phyloP scores from a whole-genome alignment of 1,284 basidiomycete species.

The Sporisorium scitamineum region DNA sequence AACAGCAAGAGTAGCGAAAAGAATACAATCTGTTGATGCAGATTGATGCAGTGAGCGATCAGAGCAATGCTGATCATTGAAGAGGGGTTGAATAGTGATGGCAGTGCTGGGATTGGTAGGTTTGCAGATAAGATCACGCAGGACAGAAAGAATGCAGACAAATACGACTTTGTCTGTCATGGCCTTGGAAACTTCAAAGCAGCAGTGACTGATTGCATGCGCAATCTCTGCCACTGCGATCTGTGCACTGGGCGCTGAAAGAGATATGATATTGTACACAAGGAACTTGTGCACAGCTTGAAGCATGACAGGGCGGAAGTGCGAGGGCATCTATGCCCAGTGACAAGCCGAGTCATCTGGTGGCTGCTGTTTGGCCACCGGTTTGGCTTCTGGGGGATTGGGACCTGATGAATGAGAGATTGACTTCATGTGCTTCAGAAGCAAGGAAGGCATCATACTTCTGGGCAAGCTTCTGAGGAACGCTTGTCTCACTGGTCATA shows the following conservation, averaged over 20 bases:
- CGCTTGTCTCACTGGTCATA: too few species aligned
- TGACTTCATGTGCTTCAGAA: too few species aligned
- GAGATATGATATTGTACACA: slow-evolving; percentile 79
- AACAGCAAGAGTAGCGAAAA: too few species aligned
- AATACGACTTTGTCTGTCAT: slow-evolving; percentile 87
- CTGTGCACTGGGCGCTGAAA: slow-evolving; percentile 65
- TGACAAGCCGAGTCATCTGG: slow-evolving; percentile 27
- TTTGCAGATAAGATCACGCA: slow-evolving; percentile 81
- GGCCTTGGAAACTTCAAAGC: slow-evolving; percentile 96
- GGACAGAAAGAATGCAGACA: slow-evolving; percentile 89
- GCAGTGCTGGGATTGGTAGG: slow-evolving; percentile 58
- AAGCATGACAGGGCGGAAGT: slow-evolving; percentile 91
- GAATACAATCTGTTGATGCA: too few species aligned
- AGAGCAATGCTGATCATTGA: too few species aligned
- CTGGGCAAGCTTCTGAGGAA: too few species aligned
- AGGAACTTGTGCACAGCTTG: slow-evolving; percentile 89
- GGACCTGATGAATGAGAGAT: too few species aligned
- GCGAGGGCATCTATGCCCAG: slow-evolving; percentile 74
- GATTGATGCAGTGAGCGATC: too few species aligned
- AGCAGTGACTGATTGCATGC: slow-evolving; percentile 90
- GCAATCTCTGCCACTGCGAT: slow-evolving; percentile 85
- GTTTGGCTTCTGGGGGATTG: too few species aligned
- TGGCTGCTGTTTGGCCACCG: slow-evolving; percentile 29
- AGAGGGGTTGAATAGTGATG: too few species aligned
- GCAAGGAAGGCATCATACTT: too few species aligned